Evolutionary conservation across 768 basidiomycete species (phyloP), one percentile per base, ranked within the genome.

Genomic region (Lactifluus rugatus): DNA sequence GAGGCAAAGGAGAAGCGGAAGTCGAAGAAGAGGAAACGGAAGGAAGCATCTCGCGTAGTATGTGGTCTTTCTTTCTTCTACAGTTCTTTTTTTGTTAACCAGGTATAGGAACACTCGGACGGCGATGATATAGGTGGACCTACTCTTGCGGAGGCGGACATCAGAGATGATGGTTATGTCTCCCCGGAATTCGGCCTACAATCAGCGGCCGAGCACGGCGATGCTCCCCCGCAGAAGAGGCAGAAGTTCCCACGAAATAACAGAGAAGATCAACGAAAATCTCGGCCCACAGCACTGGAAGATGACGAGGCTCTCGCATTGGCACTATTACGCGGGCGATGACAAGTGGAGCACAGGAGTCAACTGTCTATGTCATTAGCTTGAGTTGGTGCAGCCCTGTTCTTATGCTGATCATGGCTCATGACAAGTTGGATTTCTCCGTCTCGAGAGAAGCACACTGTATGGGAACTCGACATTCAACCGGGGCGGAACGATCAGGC

Each of bases 11-110:
- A 87, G 67, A 94, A 93, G 79, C 88, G 85, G 73, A 74, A 78
- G 62, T 94, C 96, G 70, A 93, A 89, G 78, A 96, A 95, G 76
- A 75, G 89, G 62, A 95, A 93, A 73, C 75, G 89, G 67, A 95
- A 94, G 72, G 87, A 91, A 56, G 77, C 80, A 37, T 87, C 90
- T 67, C 63, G 60, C 3, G 69, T 66, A 64, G 71, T 71, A 61
- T 4, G 28, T n/a, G 10, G 36, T 13, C 34, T 23, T 61, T 9
- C 28, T 61, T 14, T 52, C 10, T 32, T 21, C 11, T 23, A 3
- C 16, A 10, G 36, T 2, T 45, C 19, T 39, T 44, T 14, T 28
- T 23, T 39, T 45, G 47, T 31, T 54, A 2, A 51, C 34, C 13
- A 6, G 17, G 53, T 41, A 62, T 21, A 60, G 41, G 62, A 58